phyloP scores from a whole-genome alignment of 495 filamentous ascomycete genomes.

The Bathelium albidoporum region DNA sequence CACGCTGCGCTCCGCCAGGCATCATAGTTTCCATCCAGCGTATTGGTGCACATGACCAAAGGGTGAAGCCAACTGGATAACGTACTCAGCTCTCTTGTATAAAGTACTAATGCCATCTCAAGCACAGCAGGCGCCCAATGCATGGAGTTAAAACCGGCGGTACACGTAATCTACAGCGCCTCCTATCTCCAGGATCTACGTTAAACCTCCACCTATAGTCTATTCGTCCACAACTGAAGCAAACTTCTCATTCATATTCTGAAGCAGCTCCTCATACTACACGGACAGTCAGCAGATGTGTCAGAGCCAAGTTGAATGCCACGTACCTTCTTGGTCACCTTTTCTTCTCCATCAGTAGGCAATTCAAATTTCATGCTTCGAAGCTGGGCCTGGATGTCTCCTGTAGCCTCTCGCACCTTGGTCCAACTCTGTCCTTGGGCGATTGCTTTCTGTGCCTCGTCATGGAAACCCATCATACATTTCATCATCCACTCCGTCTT shows the following conservation, averaged over 20 bases:
- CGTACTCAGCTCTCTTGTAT: neutral
- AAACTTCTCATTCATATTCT: slow-evolving; percentile 91
- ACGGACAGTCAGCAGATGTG: neutral
- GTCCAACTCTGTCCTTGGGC: slow-evolving; percentile 79
- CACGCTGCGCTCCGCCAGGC: neutral
- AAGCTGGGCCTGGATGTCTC: slow-evolving; percentile 71
- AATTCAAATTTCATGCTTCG: slow-evolving; percentile 95
- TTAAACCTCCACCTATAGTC: slow-evolving; percentile 6
- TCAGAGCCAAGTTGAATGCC: neutral
- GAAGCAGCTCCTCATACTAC: slow-evolving; percentile 82
- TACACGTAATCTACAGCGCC: neutral
- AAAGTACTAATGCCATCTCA: neutral
- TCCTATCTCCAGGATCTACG: neutral
- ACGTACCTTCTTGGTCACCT: slow-evolving; percentile 64
- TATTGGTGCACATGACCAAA: neutral
- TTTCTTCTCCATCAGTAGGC: slow-evolving; percentile 64
- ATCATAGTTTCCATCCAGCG: neutral
- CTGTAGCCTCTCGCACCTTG: slow-evolving; percentile 84
- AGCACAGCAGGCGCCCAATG: neutral
- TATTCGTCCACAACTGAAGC: slow-evolving; percentile 91
- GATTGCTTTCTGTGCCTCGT: slow-evolving; percentile 93
- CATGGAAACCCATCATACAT: slow-evolving; percentile 93
- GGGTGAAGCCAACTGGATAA: neutral
- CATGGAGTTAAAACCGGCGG: neutral
- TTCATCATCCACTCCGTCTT: slow-evolving; percentile 99